Evolutionary conservation across 345 rosid genomes (phyloP), one percentile per base, ranked within the genome.

Genomic region (Populus simonii): DNA sequence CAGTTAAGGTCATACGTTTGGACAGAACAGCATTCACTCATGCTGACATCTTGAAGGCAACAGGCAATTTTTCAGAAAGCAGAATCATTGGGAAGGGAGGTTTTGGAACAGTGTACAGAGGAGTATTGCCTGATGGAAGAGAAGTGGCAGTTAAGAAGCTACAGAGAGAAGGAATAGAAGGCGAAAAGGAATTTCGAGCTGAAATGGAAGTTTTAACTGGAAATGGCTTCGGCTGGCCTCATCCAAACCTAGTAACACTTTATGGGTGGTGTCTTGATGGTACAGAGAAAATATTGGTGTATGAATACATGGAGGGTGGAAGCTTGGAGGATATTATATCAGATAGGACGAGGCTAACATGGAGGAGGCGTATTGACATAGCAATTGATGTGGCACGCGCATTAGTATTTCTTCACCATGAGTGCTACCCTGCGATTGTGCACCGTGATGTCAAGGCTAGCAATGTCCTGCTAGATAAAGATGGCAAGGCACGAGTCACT

Each of bases 181-280:
- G 98, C 1, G 99, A 95, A 82, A 92, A 78, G 74, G 99, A 93
- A 72, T 93, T n/a, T 79, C 87, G 85, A 72, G 89, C 98, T 9
- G 99, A 95, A 79, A 95, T 95, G 99, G 99, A 93, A 81, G 96
- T 93, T n/a, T 77, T 93, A 18, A 81, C 90, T 45, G 93, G 94
- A 38, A 89, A 90, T 38, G 88, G 92, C 76, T 84, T 89, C 74
- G 93, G 95, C 39, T 94, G 98, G 97, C 95, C 97, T 0, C 98
- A 95, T 75, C 99, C 94, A 2, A 92, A 95, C 79, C 96, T 95
- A 0, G 99, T 95, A 17, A 87, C 90, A 71, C 92, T 95, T 5
- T 91, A 93, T 25, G 99, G 99, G 3, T 95, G 99, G 98, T 92
- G 97, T 82, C 89, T 92, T 16, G 82, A 93, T 63, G 87, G n/a